Evolutionary conservation across 2,329 filamentous ascomycete species (phyloP).

Genomic region (Pseudogymnoascus sp.): DNA sequence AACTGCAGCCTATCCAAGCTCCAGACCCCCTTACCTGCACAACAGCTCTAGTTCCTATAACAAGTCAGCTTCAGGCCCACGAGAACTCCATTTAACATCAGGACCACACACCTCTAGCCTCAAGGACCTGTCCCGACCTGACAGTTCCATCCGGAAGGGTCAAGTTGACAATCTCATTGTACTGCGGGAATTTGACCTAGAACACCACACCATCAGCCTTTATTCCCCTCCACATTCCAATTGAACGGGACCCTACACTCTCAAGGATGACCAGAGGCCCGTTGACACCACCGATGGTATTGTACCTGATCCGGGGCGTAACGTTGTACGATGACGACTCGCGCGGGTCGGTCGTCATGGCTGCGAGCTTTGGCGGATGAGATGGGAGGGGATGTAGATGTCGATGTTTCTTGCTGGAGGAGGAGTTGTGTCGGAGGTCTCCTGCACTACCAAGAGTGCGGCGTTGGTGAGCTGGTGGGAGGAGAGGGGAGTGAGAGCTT

Average conservation of each 20-base stretch:
- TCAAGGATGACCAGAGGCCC: constrained; percentile 95
- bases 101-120: constrained; percentile 71
- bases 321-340: constrained; percentile 36
- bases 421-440: background rate
- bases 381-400: background rate
- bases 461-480: background rate
- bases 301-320: constrained; percentile 78
- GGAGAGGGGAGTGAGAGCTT: constrained; percentile 4
- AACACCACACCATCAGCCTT: constrained; percentile 8
- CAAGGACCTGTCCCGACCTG: constrained; percentile 89
- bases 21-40: constrained; percentile 63
- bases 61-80: constrained; percentile 16
- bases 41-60: constrained; percentile 76
- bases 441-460: constrained; percentile 9
- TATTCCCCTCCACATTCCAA: background rate
- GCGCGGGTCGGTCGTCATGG: constrained; percentile 23
- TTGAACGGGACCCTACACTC: constrained; percentile 51
- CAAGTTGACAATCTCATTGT: constrained; percentile 95
- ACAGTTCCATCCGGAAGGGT: constrained; percentile 93
- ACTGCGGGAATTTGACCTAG: constrained; percentile 95
- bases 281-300: constrained; percentile 97
- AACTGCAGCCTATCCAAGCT: constrained; percentile 13
- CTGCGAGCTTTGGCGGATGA: background rate
- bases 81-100: background rate
- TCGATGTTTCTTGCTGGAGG: background rate